These are phyloP conservation scores for Cadophora luteo-olivacea DNA, from an alignment of 2,329 filamentous ascomycete genomes.

Conservation along the genomic window DNA sequence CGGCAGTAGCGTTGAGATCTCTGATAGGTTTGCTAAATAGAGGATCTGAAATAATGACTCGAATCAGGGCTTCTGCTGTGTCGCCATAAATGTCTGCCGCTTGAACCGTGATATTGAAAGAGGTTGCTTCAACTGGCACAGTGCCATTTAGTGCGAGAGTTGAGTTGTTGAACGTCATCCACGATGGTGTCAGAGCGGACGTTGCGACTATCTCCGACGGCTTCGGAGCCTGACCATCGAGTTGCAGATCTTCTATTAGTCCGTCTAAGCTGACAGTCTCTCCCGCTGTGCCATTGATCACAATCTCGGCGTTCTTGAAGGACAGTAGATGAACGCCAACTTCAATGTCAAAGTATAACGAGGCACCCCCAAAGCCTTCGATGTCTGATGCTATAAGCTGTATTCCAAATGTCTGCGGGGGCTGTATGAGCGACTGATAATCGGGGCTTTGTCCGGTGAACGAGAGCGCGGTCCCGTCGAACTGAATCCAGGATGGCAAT, in stretches of 20 bases:
- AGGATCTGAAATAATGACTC: constrained; percentile 35
- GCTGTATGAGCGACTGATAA: constrained; percentile 65
- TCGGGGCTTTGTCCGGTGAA: constrained; percentile 77
- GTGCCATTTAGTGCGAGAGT: constrained; percentile 70
- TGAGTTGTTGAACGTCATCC: constrained; percentile 70
- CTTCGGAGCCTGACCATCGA: constrained; percentile 62
- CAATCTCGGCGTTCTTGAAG: constrained; percentile 63
- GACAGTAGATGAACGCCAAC: constrained; percentile 75
- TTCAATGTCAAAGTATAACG: constrained; percentile 71
- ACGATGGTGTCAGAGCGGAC: constrained; percentile 64
- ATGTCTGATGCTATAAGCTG: constrained; percentile 80
- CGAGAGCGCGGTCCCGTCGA: constrained; percentile 66
- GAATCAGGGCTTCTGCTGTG: constrained; percentile 61
- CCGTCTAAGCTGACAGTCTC: constrained; percentile 58
- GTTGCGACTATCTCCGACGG: constrained; percentile 58
- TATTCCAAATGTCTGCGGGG: constrained; percentile 75
- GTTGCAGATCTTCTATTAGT: constrained; percentile 57
- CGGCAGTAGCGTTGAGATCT: constrained; percentile 39
- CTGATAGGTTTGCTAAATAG: constrained; percentile 36
- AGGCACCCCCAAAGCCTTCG: constrained; percentile 74
- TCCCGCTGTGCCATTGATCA: constrained; percentile 63
- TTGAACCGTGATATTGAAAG: constrained; percentile 67
- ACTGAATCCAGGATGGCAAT: constrained; percentile 84
- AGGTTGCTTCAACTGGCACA: constrained; percentile 62
- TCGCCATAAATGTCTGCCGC: constrained; percentile 67